Conservation (phyloP, 768 basidiomycete genomes). For the Mycena kentingensis region DNA sequence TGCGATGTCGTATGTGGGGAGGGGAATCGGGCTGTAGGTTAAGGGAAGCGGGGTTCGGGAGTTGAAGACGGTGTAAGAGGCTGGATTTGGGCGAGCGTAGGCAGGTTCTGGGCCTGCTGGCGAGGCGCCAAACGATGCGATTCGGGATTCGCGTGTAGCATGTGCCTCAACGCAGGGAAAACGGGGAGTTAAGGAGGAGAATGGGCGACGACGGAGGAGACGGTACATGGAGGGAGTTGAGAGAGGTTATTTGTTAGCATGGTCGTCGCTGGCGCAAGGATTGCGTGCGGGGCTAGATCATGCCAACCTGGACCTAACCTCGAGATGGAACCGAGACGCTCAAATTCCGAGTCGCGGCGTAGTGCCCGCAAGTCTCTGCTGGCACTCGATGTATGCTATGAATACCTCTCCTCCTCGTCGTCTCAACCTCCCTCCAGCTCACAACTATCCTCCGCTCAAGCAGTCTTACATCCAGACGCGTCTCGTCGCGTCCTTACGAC, state of each 20-base stretch:
- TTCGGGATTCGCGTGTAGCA: conserved; percentile 63
- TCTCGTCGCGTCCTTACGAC: conserved; percentile 8
- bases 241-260: not conserved
- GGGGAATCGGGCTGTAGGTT: conserved; percentile 48
- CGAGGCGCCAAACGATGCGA: conserved; percentile 29
- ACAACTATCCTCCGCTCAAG: conserved; percentile 17
- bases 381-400: conserved; percentile 9
- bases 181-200: conserved; percentile 26
- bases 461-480: conserved; percentile 13
- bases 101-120: conserved; percentile 72
- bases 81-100: conserved; percentile 77
- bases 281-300: too few species aligned
- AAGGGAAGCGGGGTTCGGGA: conserved; percentile 65
- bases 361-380: too few species aligned
- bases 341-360: too few species aligned
- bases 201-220: conserved; percentile 6
- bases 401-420: conserved; percentile 13
- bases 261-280: not conserved
- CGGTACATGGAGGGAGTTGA: conserved; percentile 8
- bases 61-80: conserved; percentile 70
- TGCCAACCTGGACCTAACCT: too few species aligned
- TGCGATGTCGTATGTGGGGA: conserved; percentile 81
- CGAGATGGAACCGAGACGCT: too few species aligned
- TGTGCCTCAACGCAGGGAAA: conserved; percentile 88
- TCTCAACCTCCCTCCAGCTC: conserved; percentile 17